Base-by-base conservation (phyloP, 2,329 filamentous ascomycete species). In the Ambrosiella xylebori region DNA sequence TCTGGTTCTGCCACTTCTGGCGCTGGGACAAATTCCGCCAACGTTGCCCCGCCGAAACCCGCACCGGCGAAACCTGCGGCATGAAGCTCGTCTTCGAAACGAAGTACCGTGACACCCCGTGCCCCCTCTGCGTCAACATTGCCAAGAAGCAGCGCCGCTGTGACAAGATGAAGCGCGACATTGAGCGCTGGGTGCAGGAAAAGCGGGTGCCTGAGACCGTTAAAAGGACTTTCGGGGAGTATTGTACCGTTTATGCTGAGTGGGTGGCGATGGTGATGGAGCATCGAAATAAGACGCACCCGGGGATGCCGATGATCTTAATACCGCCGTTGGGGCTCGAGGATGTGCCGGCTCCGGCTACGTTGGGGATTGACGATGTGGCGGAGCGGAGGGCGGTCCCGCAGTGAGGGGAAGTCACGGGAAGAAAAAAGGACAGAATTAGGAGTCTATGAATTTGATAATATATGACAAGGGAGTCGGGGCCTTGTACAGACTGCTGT, bases 41-140 rank as follows among this genome's bases (percentile, higher is more conserved):
- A 71, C 90, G 95, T 69, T 97, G 91, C 78, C 84, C 86, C 71
- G 89, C 88, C 71, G 91, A 96, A 70, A 94, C 95, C 74, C 86
- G 91, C 63, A 95, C 87, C 64, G 91, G 91, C 66, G 91, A 97
- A 76, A 96, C 91, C 41, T 97, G 91, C 72, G 91, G 91, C 62
- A 84, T 95, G 73, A 95, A 88, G 73, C 80, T 95, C 63, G 84
- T 95, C 67, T 89, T 86, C 74, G 74, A 81, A 64, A 90, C 87
- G 35, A 76, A 80, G 63, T 74, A 75, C 60, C 76, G 84, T 57
- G 65, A 69, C 49, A 79, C 79, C 58, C 79, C 81, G 65, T 97
- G 91, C 76, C 87, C 86, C 68, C 76, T 89, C 62, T 97, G 91
- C 73, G 84, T 88, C 66, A 89, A 93, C 71, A 88, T 90, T 64